Conservation (phyloP, 2,329 filamentous ascomycete genomes). For the Fusarium sp. region DNA sequence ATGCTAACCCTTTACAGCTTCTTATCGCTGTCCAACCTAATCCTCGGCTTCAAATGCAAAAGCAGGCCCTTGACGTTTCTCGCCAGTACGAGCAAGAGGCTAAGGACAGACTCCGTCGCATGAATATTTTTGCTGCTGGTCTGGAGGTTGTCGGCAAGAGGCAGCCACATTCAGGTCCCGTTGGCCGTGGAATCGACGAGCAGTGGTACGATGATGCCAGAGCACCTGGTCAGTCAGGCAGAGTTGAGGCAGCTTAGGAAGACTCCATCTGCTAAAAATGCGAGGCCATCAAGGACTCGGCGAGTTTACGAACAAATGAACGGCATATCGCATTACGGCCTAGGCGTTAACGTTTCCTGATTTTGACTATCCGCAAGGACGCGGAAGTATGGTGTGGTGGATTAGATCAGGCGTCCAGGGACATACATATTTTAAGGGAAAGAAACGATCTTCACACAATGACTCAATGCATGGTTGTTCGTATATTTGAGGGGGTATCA, state of each 20-base stretch:
- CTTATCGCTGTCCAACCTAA: slow-evolving; percentile 78
- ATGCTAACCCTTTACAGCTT: slow-evolving; percentile 58
- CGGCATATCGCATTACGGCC: slow-evolving; percentile 27
- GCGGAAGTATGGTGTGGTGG: slow-evolving; percentile 24
- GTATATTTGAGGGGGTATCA: slow-evolving; percentile 38
- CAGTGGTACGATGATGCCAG: slow-evolving; percentile 50
- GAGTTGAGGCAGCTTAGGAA: slow-evolving; percentile 23
- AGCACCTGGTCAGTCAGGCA: slow-evolving; percentile 5
- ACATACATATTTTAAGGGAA: slow-evolving; percentile 16
- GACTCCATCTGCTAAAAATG: neutral
- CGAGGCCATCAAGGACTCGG: neutral
- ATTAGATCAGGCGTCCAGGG: slow-evolving; percentile 36
- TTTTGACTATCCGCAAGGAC: slow-evolving; percentile 38
- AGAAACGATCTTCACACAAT: neutral
- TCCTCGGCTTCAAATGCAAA: slow-evolving; percentile 75
- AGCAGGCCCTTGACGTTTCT: slow-evolving; percentile 73
- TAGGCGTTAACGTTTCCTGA: slow-evolving; percentile 42
- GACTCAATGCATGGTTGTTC: neutral
- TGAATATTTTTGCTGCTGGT: slow-evolving; percentile 80
- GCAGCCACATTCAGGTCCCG: slow-evolving; percentile 26
- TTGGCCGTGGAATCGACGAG: slow-evolving; percentile 44
- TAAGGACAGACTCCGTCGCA: slow-evolving; percentile 78
- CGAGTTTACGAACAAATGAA: slow-evolving; percentile 17
- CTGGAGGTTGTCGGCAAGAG: slow-evolving; percentile 68
- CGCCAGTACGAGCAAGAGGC: slow-evolving; percentile 79